phyloP scores from a whole-genome alignment of 169 alveolate genomes.

The Cryptosporidium viatorum region DNA sequence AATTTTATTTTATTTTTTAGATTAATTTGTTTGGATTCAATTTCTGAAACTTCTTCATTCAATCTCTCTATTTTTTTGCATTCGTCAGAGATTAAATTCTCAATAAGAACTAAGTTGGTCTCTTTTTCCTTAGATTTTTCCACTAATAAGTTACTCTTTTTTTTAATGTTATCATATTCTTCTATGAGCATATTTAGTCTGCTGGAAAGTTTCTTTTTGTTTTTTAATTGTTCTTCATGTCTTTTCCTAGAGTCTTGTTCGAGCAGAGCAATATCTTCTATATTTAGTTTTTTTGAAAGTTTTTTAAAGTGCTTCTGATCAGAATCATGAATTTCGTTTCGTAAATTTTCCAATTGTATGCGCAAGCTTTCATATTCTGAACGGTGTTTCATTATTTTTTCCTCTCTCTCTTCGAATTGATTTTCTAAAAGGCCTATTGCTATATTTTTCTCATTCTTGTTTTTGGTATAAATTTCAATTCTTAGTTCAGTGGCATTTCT shows the following conservation, averaged over 20 bases:
- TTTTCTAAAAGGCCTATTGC: conserved; percentile 16
- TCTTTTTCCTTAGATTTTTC: conserved; percentile 29
- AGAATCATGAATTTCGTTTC: conserved; percentile 16
- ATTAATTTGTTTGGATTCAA: conserved; percentile 71
- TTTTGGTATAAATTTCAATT: conserved; percentile 13
- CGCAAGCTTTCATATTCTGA: neutral
- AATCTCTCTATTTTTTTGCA: conserved; percentile 55
- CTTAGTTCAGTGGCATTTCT: conserved; percentile 24
- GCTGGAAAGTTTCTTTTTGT: conserved; percentile 34
- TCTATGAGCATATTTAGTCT: conserved; percentile 33
- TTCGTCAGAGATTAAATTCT: conserved; percentile 51
- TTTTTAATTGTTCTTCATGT: conserved; percentile 64
- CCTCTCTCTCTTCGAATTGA: conserved; percentile 14
- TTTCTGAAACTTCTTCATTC: conserved; percentile 72
- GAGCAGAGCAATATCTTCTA: conserved; percentile 47
- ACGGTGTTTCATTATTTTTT: neutral
- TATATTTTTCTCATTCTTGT: conserved; percentile 14
- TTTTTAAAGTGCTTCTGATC: conserved; percentile 43
- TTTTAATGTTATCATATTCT: conserved; percentile 28
- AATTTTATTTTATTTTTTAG: conserved; percentile 41
- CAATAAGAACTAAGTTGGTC: neutral
- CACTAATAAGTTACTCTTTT: conserved; percentile 1
- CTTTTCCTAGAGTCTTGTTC: conserved; percentile 21
- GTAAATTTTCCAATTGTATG: neutral
- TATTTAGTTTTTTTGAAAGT: conserved; percentile 48